These are phyloP conservation scores for Penicillium aurantiogriseum DNA, from an alignment of 2,329 filamentous ascomycete genomes.

Conservation along the genomic window DNA sequence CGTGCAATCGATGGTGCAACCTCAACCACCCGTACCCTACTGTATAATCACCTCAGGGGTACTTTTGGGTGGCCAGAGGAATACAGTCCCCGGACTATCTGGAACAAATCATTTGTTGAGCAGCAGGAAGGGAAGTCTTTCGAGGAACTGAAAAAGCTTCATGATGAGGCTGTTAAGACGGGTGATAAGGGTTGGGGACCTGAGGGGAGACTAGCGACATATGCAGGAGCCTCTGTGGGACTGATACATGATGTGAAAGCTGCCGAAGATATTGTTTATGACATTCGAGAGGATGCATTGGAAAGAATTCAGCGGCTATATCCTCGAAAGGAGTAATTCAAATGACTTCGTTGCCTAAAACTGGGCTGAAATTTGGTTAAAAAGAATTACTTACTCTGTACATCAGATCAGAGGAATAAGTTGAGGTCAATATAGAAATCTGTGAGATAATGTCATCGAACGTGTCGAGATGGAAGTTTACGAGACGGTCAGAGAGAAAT, in stretches of 20 bases:
- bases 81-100: constrained; percentile 59
- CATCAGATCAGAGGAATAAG: background rate
- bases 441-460: background rate
- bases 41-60: constrained; percentile 57
- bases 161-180: constrained; percentile 42
- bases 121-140: constrained; percentile 43
- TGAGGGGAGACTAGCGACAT: constrained; percentile 51
- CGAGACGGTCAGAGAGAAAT: background rate
- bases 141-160: constrained; percentile 46
- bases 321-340: background rate
- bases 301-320: constrained; percentile 9
- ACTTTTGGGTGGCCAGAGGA: constrained; percentile 59
- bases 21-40: constrained; percentile 50
- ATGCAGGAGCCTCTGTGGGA: constrained; percentile 50
- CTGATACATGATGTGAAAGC: constrained; percentile 43
- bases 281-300: constrained; percentile 19
- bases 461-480: background rate
- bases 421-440: background rate
- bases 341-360: background rate
- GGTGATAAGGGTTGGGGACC: constrained; percentile 51
- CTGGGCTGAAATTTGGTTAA: background rate
- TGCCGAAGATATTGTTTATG: constrained; percentile 42
- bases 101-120: constrained; percentile 56
- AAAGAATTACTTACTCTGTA: background rate
- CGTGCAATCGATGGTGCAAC: constrained; percentile 53